phyloP scores from a whole-genome alignment of 495 filamentous ascomycete species.

The Talaromyces adpressus region DNA sequence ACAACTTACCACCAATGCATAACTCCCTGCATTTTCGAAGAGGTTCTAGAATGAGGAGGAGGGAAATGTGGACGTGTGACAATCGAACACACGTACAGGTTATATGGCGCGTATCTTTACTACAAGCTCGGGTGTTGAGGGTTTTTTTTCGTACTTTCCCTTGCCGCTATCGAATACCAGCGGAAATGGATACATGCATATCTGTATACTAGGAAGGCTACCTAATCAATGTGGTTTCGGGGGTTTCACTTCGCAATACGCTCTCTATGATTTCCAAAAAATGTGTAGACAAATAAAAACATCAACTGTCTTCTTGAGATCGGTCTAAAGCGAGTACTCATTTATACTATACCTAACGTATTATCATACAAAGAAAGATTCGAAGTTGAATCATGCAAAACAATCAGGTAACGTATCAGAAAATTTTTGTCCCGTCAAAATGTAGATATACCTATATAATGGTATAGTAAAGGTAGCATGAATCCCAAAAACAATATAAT shows the following conservation, averaged over 20 bases:
- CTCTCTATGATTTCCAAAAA: too few relatives aligned
- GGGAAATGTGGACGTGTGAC: too few relatives aligned
- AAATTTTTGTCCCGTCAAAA: not conserved
- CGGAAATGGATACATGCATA: not conserved
- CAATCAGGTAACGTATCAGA: not conserved
- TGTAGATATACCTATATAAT: not conserved
- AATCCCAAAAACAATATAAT: not conserved
- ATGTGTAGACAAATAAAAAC: too few relatives aligned
- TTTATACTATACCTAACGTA: constrained; percentile 2
- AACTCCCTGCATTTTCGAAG: not conserved
- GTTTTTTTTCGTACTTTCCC: too few relatives aligned
- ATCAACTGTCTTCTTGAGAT: too few relatives aligned
- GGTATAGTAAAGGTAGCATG: not conserved
- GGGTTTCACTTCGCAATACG: too few relatives aligned
- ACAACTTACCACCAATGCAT: not conserved
- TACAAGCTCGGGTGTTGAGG: too few relatives aligned
- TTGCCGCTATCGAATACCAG: too few relatives aligned
- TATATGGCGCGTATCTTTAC: too few relatives aligned
- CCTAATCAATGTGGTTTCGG: not conserved
- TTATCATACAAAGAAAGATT: constrained; percentile 5
- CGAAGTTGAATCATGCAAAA: not conserved
- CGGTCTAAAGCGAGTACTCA: not conserved
- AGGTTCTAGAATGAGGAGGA: too few relatives aligned
- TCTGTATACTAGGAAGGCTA: not conserved
- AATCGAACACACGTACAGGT: too few relatives aligned